phyloP scores from a whole-genome alignment of 2,329 filamentous ascomycete species.

The Aspergillus caelatus region DNA sequence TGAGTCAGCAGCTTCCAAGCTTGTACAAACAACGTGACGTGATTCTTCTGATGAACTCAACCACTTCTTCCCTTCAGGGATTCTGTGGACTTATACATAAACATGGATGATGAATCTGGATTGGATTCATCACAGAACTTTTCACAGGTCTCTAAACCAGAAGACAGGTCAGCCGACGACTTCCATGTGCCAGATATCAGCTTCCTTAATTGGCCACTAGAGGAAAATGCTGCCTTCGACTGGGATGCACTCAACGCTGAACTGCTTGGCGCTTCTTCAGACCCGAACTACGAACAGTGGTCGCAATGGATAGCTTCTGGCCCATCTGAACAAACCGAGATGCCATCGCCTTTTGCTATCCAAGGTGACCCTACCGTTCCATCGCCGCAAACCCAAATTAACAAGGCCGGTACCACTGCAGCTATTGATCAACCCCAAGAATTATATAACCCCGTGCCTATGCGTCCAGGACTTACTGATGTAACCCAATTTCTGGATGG shows the following conservation, averaged over 20 bases:
- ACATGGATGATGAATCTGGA: neutral
- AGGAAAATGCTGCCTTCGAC: constrained; percentile 13
- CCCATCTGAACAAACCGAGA: neutral
- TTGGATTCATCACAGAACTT: neutral
- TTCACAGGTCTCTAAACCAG: neutral
- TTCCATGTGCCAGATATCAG: neutral
- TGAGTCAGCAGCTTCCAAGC: neutral
- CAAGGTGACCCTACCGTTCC: neutral
- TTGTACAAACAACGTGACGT: neutral
- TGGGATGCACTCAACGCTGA: constrained; percentile 13
- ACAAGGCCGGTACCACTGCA: neutral
- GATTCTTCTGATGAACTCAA: neutral
- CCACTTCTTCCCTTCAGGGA: neutral
- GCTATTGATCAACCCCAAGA: neutral
- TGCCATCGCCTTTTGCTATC: neutral
- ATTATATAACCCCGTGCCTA: neutral
- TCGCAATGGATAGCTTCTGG: neutral
- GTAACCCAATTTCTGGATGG: constrained; percentile 42
- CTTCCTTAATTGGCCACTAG: neutral
- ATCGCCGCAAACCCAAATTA: neutral
- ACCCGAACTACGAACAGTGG: neutral
- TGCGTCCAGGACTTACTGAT: constrained; percentile 23
- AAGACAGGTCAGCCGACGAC: neutral
- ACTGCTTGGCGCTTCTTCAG: neutral
- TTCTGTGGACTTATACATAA: neutral